Conservation (phyloP, 148 eudicot genomes). For the Cornus kousa region DNA sequence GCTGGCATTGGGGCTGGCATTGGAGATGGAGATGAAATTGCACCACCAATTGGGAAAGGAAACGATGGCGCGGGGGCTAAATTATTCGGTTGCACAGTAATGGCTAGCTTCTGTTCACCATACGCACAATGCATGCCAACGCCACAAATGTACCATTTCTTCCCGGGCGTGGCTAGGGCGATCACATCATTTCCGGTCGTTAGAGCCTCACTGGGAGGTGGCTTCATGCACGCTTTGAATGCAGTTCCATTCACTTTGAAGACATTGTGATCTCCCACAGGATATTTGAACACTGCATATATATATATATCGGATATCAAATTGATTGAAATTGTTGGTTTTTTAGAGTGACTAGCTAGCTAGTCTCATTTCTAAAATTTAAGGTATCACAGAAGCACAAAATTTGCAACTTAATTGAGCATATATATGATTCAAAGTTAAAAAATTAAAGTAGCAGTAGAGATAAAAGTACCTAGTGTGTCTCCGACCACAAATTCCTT, state of each 20-base stretch:
- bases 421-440: no score
- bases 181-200: constrained; percentile 25
- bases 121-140: constrained; percentile 19
- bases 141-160: constrained; percentile 39
- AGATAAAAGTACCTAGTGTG: constrained; percentile 16
- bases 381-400: no score
- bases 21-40: no score
- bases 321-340: no score
- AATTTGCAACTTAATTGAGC: no score
- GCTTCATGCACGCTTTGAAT: constrained; percentile 8
- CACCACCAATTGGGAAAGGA: no score
- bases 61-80: neutral
- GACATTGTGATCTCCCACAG: constrained; percentile 19
- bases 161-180: constrained; percentile 20
- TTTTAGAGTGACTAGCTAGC: no score
- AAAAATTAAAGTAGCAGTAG: neutral
- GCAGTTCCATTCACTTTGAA: constrained; percentile 20
- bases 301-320: no score
- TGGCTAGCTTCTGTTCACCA: constrained; percentile 25
- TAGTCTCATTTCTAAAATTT: no score
- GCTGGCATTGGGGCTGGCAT: no score
- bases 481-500: constrained; percentile 36
- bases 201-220: neutral
- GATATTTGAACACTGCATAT: constrained; percentile 21
- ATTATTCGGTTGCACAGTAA: constrained; percentile 11